Evolutionary conservation across 148 eudicot species (phyloP).

Genomic region (Beta vulgaris): DNA sequence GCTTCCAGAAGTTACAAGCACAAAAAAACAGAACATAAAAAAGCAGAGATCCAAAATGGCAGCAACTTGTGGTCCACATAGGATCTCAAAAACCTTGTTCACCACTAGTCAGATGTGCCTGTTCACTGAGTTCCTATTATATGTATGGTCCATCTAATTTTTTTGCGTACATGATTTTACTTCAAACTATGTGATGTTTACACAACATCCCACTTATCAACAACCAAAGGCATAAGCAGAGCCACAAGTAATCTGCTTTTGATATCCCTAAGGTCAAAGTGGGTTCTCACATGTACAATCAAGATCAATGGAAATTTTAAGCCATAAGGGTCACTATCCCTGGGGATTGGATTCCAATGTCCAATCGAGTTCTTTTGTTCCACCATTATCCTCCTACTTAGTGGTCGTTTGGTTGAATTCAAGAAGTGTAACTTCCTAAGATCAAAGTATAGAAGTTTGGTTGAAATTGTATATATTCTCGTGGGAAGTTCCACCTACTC

Average conservation of each 20-base stretch:
- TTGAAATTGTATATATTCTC: too few species aligned
- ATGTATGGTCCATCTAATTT: neutral
- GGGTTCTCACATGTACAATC: slow-evolving; percentile 10
- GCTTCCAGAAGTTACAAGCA: slow-evolving; percentile 14
- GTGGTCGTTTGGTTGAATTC: too few species aligned
- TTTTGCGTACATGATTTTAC: slow-evolving; percentile 4
- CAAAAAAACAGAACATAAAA: neutral
- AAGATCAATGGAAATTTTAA: slow-evolving; percentile 3
- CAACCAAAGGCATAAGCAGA: slow-evolving; percentile 17
- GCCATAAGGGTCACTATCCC: slow-evolving; percentile 12
- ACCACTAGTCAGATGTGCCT: slow-evolving; percentile 2
- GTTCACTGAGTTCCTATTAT: slow-evolving; percentile 5
- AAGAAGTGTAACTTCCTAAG: too few species aligned
- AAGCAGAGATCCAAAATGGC: neutral
- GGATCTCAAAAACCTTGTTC: slow-evolving; percentile 19
- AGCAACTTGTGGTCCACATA: slow-evolving; percentile 8
- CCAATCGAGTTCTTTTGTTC: too few species aligned
- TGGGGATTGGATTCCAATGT: too few species aligned
- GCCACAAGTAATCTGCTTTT: slow-evolving; percentile 20
- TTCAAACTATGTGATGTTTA: slow-evolving; percentile 6
- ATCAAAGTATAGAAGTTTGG: too few species aligned
- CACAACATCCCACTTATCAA: slow-evolving; percentile 23
- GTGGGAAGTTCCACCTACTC: too few species aligned
- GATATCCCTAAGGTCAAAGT: slow-evolving; percentile 6
- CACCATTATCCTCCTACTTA: too few species aligned